Evolutionary conservation across 257 asterid genomes (phyloP).

Genomic region (Solanum lignicaule): DNA sequence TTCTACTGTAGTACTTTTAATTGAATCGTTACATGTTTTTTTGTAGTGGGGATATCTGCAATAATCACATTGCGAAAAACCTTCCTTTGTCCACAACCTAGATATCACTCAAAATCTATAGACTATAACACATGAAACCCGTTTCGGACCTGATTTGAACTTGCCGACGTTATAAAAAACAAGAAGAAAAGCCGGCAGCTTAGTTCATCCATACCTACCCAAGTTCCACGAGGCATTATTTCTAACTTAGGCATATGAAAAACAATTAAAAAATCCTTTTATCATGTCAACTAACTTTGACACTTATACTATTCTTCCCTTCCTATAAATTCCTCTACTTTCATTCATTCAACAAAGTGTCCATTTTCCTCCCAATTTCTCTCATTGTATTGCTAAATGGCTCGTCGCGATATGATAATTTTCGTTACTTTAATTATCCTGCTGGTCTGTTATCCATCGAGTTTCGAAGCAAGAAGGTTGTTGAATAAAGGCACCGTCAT

Average conservation of each 20-base stretch:
- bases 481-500: background rate
- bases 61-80: background rate
- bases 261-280: background rate
- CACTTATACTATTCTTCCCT: background rate
- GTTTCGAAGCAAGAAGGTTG: background rate
- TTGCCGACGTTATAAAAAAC: background rate
- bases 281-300: background rate
- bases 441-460: background rate
- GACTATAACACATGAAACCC: no score
- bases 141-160: background rate
- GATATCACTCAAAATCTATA: background rate
- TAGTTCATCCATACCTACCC: conserved; percentile 12
- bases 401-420: background rate
- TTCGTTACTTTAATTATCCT: background rate
- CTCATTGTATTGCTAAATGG: background rate
- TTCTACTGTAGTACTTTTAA: background rate
- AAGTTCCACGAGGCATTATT: conserved; percentile 21
- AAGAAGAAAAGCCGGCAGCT: conserved; percentile 19
- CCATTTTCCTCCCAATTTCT: background rate
- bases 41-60: background rate
- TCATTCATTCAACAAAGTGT: background rate
- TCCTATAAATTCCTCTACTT: background rate
- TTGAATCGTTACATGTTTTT: background rate
- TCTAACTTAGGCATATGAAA: background rate
- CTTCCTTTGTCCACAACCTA: background rate